These are phyloP conservation scores for Didymella keratinophila DNA, from an alignment of 2,329 filamentous ascomycete genomes.

Conservation along the genomic window DNA sequence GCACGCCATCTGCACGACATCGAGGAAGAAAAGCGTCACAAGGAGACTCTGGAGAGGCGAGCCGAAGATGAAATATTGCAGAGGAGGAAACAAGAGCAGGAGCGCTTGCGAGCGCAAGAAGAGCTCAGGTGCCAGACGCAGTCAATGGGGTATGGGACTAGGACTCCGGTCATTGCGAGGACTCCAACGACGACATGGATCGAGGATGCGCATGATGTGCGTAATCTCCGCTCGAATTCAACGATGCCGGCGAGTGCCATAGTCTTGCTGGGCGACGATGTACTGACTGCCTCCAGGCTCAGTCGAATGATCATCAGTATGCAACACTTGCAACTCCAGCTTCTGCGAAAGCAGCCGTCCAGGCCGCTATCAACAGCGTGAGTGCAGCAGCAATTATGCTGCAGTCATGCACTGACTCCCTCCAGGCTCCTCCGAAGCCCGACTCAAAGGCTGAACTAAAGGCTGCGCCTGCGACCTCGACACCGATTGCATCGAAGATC, in stretches of 20 bases:
- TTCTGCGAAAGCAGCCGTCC: background rate
- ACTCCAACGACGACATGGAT: background rate
- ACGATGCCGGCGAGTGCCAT: too few relatives aligned
- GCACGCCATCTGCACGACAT: background rate
- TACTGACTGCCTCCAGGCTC: background rate
- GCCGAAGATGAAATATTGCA: background rate
- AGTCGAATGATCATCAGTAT: background rate
- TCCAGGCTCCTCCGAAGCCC: background rate
- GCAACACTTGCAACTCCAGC: background rate
- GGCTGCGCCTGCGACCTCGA: background rate
- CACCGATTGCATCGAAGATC: background rate
- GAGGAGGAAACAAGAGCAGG: background rate
- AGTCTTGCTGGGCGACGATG: background rate
- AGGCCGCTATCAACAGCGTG: background rate
- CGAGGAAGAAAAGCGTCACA: background rate
- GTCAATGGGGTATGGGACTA: background rate
- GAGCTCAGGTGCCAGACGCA: background rate
- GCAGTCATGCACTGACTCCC: background rate
- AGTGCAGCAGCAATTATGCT: background rate
- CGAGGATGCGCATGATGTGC: background rate
- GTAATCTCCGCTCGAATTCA: too few relatives aligned
- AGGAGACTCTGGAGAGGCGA: background rate
- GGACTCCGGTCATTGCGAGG: background rate
- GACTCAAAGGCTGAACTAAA: background rate
- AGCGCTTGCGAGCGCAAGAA: background rate